These are phyloP conservation scores for Aspergillus clavatus DNA, from an alignment of 2,329 filamentous ascomycete species.

Conservation along the genomic window DNA sequence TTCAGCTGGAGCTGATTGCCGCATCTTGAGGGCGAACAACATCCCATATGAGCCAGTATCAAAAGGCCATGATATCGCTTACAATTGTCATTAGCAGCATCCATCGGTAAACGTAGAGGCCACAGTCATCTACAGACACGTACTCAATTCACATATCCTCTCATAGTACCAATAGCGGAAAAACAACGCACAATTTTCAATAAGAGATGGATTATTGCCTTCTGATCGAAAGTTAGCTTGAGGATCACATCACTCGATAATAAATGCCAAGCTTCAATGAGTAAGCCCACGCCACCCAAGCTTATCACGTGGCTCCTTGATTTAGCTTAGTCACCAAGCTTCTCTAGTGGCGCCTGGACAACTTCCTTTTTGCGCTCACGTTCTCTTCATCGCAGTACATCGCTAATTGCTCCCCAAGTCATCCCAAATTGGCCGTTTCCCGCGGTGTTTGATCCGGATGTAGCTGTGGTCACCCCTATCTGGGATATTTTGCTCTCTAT, in stretches of 20 bases:
- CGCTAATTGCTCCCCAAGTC: conserved; percentile 13
- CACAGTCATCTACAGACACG: no score
- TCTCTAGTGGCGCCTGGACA: conserved; percentile 1
- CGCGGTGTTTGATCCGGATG: conserved; percentile 33
- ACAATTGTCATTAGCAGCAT: no score
- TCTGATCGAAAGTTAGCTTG: no score
- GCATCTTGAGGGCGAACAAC: no score
- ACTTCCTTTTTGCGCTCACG: conserved; percentile 16
- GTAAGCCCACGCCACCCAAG: not conserved
- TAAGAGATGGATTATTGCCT: no score
- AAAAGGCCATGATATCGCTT: no score
- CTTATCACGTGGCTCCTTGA: not conserved
- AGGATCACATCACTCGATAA: not conserved
- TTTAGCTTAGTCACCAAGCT: not conserved
- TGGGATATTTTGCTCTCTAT: conserved; percentile 24
- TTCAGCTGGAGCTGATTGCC: no score
- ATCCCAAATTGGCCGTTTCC: conserved; percentile 24
- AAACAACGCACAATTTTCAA: no score
- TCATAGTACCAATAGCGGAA: no score
- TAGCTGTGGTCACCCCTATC: conserved; percentile 27
- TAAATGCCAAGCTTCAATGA: not conserved
- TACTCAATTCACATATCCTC: no score
- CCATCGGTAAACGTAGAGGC: no score
- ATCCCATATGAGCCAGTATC: no score
- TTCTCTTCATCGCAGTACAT: conserved; percentile 15